Evolutionary conservation across 78 protist species (phyloP), one percentile per base, ranked within the genome.

Genomic region (Tieghemostelium lacteum): DNA sequence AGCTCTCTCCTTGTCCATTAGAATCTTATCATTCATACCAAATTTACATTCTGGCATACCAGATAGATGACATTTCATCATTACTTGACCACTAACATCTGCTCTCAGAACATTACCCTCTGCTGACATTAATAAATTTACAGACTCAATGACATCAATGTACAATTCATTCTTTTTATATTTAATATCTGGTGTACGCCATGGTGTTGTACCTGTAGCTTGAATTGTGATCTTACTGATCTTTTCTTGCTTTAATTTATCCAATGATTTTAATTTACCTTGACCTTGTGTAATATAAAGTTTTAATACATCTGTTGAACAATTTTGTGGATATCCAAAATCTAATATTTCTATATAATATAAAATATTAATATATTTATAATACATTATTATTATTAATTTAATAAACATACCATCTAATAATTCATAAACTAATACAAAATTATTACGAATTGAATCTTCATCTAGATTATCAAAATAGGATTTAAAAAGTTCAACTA

Each of bases 21-120:
- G 12, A 20, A 97, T 60, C 85, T 98, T 97, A 88, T 99, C 99
- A 86, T 99, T 99, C 87, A 99, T 72, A 7, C 99, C 99, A 58
- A 99, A 93, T 58, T 92, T 94, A 94, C 99, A 98, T 70, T 99
- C 99, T 69, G 99, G 99, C 98, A 96, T 98, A 63, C 99, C 99
- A 22, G 98, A 78, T 24, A 99, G 97, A 57, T 50, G 89, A 63
- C 95, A 65, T 74, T 95, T 93, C 94, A 98, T 93, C 65, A 87
- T 42, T 19, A 99, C 88, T 39, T 85, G 75, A 6, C 99, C 99
- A 0, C 87, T 17, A 14, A 99, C 99, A 60, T 99, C 99, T 17
- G 96, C 92, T 33, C 85, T 74, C 36, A 99, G 87, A 14, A 95
- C 52, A 22, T 75, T 95, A 31, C 96, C 97, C n/a, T 85, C 86